phyloP scores from a whole-genome alignment of 2,329 filamentous ascomycete species.

The Colletotrichum graminicola region DNA sequence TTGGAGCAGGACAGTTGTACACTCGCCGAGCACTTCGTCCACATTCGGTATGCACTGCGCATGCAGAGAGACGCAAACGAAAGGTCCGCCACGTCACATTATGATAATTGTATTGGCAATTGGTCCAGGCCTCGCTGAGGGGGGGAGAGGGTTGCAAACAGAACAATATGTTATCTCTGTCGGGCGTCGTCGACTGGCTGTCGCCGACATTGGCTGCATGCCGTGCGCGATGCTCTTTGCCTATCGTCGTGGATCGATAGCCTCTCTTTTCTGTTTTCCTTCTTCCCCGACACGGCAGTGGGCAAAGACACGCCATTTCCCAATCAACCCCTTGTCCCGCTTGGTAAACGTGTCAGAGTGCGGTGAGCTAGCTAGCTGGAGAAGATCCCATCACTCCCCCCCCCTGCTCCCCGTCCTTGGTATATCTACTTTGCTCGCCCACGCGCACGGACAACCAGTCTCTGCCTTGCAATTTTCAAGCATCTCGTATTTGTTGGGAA shows the following conservation, averaged over 20 bases:
- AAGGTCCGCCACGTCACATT: neutral
- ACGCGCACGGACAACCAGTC: too few species aligned
- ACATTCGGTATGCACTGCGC: neutral
- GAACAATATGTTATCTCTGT: neutral
- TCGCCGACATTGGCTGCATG: slow-evolving; percentile 13
- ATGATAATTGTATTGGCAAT: neutral
- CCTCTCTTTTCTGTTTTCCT: neutral
- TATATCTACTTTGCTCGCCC: neutral
- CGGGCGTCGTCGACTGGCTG: too few species aligned
- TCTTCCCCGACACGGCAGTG: too few species aligned
- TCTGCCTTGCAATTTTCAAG: too few species aligned
- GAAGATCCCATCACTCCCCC: neutral
- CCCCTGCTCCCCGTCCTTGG: too few species aligned
- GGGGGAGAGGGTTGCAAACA: too few species aligned
- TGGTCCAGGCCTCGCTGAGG: neutral
- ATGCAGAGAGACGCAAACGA: neutral
- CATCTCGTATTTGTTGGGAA: neutral
- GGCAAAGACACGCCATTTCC: neutral
- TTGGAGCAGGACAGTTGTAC: neutral
- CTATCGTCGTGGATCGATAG: neutral
- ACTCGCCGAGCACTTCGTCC: neutral
- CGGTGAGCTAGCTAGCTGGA: too few species aligned
- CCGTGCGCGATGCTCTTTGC: neutral
- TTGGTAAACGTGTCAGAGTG: too few species aligned
- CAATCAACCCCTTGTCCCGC: too few species aligned